These are phyloP conservation scores for Epithemia pelagica DNA, from an alignment of 108 stramenopile genomes.

Conservation along the genomic window DNA sequence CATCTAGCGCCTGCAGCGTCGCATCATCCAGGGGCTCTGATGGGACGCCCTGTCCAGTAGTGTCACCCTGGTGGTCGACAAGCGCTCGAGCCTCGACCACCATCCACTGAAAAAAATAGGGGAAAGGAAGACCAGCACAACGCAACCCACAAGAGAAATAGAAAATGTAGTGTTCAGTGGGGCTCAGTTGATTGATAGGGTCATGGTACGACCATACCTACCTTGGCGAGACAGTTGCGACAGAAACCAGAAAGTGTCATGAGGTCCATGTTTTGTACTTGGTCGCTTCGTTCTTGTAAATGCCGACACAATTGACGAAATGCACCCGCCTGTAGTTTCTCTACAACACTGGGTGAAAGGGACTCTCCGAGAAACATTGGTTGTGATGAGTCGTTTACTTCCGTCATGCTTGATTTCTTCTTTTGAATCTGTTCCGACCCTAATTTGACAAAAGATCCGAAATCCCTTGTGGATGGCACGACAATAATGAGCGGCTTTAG, in stretches of 20 bases:
- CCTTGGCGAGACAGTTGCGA: conserved; percentile 89
- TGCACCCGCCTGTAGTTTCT: conserved; percentile 70
- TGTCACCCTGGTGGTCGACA: conserved; percentile 27
- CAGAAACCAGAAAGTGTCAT: conserved; percentile 91
- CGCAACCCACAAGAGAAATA: too few relatives aligned
- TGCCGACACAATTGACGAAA: conserved; percentile 62
- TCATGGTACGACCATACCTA: too few relatives aligned
- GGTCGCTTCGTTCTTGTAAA: conserved; percentile 64
- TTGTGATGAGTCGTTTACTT: too few relatives aligned
- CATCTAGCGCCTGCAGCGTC: conserved; percentile 41
- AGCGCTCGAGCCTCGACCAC: conserved; percentile 73
- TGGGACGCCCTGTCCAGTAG: not conserved
- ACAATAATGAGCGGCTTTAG: too few relatives aligned
- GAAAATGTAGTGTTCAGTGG: too few relatives aligned
- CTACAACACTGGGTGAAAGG: conserved; percentile 9
- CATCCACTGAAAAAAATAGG: conserved; percentile 49
- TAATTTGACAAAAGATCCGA: too few relatives aligned
- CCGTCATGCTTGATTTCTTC: too few relatives aligned
- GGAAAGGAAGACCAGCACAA: not conserved
- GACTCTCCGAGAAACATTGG: too few relatives aligned
- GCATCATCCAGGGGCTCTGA: conserved; percentile 11
- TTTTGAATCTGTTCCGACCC: too few relatives aligned
- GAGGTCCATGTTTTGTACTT: conserved; percentile 83
- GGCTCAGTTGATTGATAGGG: too few relatives aligned
- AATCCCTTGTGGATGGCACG: too few relatives aligned